Percentiles rank a stretch among this genome's conserved stretches.
Evolutionary conservation across 2,329 filamentous ascomycete species (phyloP).

Genomic region (Daldinia eschscholtzii): DNA sequence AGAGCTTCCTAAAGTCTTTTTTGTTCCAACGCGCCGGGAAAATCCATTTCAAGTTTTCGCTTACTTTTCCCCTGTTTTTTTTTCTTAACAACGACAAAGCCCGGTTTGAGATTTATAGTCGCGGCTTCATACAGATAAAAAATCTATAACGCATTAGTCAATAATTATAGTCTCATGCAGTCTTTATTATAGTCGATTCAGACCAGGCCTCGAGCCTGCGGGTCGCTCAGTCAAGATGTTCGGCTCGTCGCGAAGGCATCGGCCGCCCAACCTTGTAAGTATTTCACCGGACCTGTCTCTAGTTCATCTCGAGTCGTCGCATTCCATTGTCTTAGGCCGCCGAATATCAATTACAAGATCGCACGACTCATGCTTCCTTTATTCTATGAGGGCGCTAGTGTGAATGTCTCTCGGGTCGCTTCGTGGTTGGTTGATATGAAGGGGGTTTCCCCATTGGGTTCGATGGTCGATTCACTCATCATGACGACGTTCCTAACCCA

Average conservation of each 20-base stretch:
- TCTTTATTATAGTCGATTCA: slow-evolving; percentile 40
- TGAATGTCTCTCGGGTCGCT: slow-evolving; percentile 32
- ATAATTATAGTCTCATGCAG: slow-evolving; percentile 45
- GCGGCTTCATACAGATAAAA: slow-evolving; percentile 12
- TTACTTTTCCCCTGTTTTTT: slow-evolving; percentile 19
- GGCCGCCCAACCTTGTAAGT: slow-evolving; percentile 64
- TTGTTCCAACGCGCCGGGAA: slow-evolving; percentile 35
- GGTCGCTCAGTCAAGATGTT: slow-evolving; percentile 59
- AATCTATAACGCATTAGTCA: slow-evolving; percentile 22
- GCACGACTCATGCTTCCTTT: slow-evolving; percentile 39
- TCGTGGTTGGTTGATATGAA: slow-evolving; percentile 33
- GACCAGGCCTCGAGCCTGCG: slow-evolving; percentile 45
- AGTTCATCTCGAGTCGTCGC: slow-evolving; percentile 36
- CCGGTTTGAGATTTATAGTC: slow-evolving; percentile 21
- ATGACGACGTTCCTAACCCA: slow-evolving; percentile 24
- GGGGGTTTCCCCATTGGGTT: slow-evolving; percentile 20
- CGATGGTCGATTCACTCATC: slow-evolving; percentile 29
- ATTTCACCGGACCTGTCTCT: slow-evolving; percentile 40
- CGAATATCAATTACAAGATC: slow-evolving; percentile 30
- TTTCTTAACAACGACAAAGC: slow-evolving; percentile 17
- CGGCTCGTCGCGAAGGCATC: slow-evolving; percentile 63
- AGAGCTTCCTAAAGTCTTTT: slow-evolving; percentile 29
- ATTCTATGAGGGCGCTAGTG: slow-evolving; percentile 30
- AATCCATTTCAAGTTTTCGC: slow-evolving; percentile 29
- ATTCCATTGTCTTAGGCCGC: slow-evolving; percentile 30